Evolutionary conservation across 2,329 filamentous ascomycete genomes (phyloP).

Genomic region (Pyrenophora seminiperda): DNA sequence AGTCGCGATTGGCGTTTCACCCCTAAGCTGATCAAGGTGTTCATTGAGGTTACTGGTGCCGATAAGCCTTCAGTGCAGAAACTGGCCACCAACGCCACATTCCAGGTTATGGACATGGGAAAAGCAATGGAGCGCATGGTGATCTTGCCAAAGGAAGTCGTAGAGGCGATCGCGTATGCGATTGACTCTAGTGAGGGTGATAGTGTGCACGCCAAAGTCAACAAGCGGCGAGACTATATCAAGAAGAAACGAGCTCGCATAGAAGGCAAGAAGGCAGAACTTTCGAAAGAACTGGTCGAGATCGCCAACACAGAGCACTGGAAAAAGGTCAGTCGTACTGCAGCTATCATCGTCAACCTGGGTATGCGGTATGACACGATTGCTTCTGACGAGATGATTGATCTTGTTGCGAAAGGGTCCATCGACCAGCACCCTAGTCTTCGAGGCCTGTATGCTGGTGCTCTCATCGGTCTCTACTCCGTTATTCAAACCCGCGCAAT

Average conservation of each 20-base stretch:
- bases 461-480: conserved; percentile 77
- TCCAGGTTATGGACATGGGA: conserved; percentile 88
- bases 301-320: conserved; percentile 83
- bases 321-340: conserved; percentile 91
- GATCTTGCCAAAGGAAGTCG: conserved; percentile 72
- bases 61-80: conserved; percentile 96
- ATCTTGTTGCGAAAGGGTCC: conserved; percentile 79
- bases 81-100: conserved; percentile 79
- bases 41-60: conserved; percentile 85
- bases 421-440: conserved; percentile 90
- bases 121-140: conserved; percentile 86
- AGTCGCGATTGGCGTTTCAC: conserved; percentile 94
- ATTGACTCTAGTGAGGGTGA: conserved; percentile 49
- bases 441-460: conserved; percentile 78
- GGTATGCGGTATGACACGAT: conserved; percentile 91
- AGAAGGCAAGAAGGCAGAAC: conserved; percentile 78
- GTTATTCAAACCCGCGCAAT: conserved; percentile 84
- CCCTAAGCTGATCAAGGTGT: conserved; percentile 84
- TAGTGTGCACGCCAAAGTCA: conserved; percentile 66
- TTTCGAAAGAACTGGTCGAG: conserved; percentile 81
- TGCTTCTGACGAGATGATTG: conserved; percentile 79
- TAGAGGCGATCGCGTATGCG: conserved; percentile 65
- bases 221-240: conserved; percentile 73
- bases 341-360: conserved; percentile 87
- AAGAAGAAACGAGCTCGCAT: conserved; percentile 75